Evolutionary conservation across 1,284 basidiomycete genomes (phyloP), one percentile per base, ranked within the genome.

Genomic region (Malassezia dermatis): DNA sequence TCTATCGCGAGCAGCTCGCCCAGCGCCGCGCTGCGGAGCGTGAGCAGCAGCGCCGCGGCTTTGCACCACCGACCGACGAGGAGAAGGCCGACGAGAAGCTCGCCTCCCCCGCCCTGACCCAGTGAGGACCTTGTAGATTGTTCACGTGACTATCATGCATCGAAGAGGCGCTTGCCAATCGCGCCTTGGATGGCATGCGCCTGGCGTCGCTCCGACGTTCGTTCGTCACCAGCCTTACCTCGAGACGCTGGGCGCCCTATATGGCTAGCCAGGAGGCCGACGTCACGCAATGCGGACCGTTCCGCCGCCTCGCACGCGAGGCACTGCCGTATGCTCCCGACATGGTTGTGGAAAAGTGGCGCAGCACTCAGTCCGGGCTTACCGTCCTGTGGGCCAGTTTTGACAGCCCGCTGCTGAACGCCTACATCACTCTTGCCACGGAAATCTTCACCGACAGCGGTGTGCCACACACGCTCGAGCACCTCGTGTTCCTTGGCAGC

Each of bases 381-480:
- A 86, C 81, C 35, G 62, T 79, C 75, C 77, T 79, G 21, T 77
- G 76, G 75, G 73, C 72, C 27, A 73, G 76, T 55, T 68, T 77
- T 37, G 68, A 77, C 89, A 88, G 89, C 63, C 84, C 89, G 4
- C 81, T 93, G 54, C 84, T 93, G 7, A 89, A 93, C 70, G 89
- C 89, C 3, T 94, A 91, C 76, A 91, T 94, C 71, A 85, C 86
- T 8, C 83, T 95, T 37, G 83, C 83, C 7, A 94, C 90, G 11
- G 94, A 98, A 79, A 98, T 77, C 56, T 75, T 75, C 30, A 70
- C 76, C 19, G 76, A 77, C 45, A 67, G 88, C 85, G 71, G 71
- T 21, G 70, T 73, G n/a, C 56, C 68, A 2, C 69, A 69, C 46
- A 68, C 69, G 10, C 64, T 73, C 23, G 68, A 75, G 59, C 66